These are phyloP conservation scores for Solanum rostratum DNA, from an alignment of 257 asterid genomes.

Conservation along the genomic window DNA sequence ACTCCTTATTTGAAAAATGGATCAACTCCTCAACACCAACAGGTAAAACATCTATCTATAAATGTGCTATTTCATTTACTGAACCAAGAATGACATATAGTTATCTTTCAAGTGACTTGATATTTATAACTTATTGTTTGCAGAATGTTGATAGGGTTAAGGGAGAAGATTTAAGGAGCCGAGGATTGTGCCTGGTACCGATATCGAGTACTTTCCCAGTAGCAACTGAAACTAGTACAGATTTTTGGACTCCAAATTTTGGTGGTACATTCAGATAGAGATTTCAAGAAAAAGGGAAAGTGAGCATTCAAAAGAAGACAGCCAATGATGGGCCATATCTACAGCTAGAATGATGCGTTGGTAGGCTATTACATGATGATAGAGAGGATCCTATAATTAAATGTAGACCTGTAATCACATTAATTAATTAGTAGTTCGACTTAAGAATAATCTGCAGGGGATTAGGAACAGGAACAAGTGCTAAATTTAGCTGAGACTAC, in stretches of 20 bases:
- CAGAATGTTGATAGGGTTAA: conserved; percentile 25
- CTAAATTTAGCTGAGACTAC: conserved; percentile 50
- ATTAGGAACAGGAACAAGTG: conserved; percentile 69
- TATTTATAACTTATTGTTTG: neutral
- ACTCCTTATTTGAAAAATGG: conserved; percentile 63
- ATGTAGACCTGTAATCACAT: conserved; percentile 17
- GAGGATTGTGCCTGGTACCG: conserved; percentile 80
- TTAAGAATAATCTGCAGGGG: conserved; percentile 8
- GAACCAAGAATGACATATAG: neutral
- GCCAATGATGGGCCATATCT: conserved; percentile 48
- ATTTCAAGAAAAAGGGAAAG: conserved; percentile 6
- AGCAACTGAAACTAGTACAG: conserved; percentile 46
- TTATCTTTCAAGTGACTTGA: neutral
- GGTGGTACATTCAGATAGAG: conserved; percentile 52
- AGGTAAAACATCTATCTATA: conserved; percentile 22
- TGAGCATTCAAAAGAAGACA: conserved; percentile 32
- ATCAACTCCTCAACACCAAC: conserved; percentile 38
- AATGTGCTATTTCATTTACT: no score
- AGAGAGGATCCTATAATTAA: neutral
- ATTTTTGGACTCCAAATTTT: conserved; percentile 65
- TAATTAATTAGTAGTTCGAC: neutral
- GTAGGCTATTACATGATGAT: conserved; percentile 21
- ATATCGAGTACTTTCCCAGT: conserved; percentile 71
- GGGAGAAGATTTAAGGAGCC: conserved; percentile 45
- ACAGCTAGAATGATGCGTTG: conserved; percentile 17